Base-by-base conservation (phyloP, 257 asterid genomes). In the Voacanga thouarsii region DNA sequence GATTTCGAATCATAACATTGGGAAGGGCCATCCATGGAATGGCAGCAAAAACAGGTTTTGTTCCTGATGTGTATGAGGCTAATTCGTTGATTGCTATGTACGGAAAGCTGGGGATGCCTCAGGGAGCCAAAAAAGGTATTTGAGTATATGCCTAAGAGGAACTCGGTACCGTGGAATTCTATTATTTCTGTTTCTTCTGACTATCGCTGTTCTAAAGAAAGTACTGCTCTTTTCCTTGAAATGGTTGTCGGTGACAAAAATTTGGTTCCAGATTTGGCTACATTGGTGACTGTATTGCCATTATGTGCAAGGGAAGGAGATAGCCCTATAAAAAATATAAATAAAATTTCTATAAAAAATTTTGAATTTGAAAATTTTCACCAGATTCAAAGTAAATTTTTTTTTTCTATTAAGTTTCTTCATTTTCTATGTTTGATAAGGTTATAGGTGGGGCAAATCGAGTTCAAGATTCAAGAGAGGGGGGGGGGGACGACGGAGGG, bases 271-370 rank as follows among this genome's bases (percentile, higher is more conserved):
- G 88, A 84, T 74, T 63, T 65, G 10, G 76, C 83, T 78, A 81
- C 87, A 3, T 0, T 84, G 47, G 87, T 75, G 80, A 78, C 77
- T 59, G 73, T 79, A 65, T 77, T 84, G 79, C 87, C 87, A 8
- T 72, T 67, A 8, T 84, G 85, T 76, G 80, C 83, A 4, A 80
- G 9, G n/a, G 69, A 16, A 57, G 80, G 77, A 1, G 83, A 78
- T 59, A 77, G n/a, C n/a, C n/a, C n/a, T n/a, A n/a, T n/a, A n/a
- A 33, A 33, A 33, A 33, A 33, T 33, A 33, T 33, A 33, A 33
- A 33, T 33, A 33, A 33, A 33, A 33, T 33, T 33, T 2, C 37
- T 33, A 33, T 33, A 33, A 33, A 33, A 1, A 33, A 33, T 33
- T 33, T 1, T 33, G 37, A 33, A 33, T 33, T 33, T 33, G 37